Base-by-base conservation (phyloP, 169 alveolate species). In the Plasmodium vivax region DNA sequence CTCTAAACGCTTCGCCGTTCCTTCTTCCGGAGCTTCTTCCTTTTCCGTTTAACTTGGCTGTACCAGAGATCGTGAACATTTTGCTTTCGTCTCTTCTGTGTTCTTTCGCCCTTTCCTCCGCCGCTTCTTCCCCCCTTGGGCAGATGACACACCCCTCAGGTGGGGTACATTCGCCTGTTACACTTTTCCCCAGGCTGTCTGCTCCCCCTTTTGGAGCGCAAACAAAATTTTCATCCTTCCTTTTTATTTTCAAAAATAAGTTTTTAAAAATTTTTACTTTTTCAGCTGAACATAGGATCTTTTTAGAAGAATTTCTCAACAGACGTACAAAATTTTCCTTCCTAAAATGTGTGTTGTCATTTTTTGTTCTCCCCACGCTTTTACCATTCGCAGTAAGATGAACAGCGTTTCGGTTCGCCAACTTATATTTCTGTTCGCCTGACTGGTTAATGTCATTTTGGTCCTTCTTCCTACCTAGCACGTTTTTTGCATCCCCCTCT, bases 221-320 rank as follows among this genome's bases (percentile, higher is more conserved):
- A 23, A 71, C 5, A 16, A 45, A 71, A 41, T 47, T 71, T 12
- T 84, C 75, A 84, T 84, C 19, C 23, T 84, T 84, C 54, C 47
- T 84, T 72, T 84, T 84, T 38, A 56, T 84, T 54, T 84, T 84
- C 23, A 84, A 84, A 72, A 84, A 84, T 71, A 84, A 14, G 16
- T 71, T 71, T 84, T 72, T 84, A 14, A 84, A 73, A 71, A 72
- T 47, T 36, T 72, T 84, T 5, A 84, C 75, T 45, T 72, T 84
- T 84, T 84, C 92, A 16, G 84, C 84, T 16, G 92, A 84, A 27
- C 45, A 43, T 71, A 84, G 34, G 43, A 84, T 30, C 75, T 38
- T 84, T 72, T 73, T 84, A 10, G 92, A 84, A 19, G 92, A 84
- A 12, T 71, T 84, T 71, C 58, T 84, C 45, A 84, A 84, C 10